Base-by-base conservation (phyloP, 345 rosid species). In the Diplotaxis tenuifolia region DNA sequence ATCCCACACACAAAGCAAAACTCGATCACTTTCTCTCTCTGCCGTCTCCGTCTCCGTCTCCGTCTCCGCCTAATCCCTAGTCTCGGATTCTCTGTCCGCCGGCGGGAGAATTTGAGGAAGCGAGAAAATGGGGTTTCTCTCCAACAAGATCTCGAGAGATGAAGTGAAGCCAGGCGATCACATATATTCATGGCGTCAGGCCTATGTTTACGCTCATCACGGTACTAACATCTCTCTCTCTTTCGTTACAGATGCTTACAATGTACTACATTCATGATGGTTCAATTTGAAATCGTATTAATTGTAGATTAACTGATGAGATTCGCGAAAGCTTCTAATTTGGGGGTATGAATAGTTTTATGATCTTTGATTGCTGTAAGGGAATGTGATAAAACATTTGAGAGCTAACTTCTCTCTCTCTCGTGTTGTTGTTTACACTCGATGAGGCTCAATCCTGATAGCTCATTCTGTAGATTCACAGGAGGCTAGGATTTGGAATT, bases 121-220 rank as follows among this genome's bases (percentile, higher is more conserved):
- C n/a, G 71, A 14, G 54, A 7, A 56, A 14, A 89, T 92, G 97
- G 94, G 92, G 7, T 72, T 92, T 52, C 62, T 89, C 1, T 89
- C 94, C 1, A 82, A 92, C 68, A 81, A 76, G 74, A 82, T 89
- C 73, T 56, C 57, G 22, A 84, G 82, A 42, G 89, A 87, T 10
- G 80, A 83, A 47, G 72, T 90, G 12, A 87, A 85, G 62, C 68
- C 91, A 6, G 95, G 95, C 11, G 95, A 90, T 83, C 98, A 92
- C 74, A 87, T 92, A 68, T 92, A 90, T 75, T 87, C 98, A 8
- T 92, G 96, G 95, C 84, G 96, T 66, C 78, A 70, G 20, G 89
- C 86, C 61, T 92, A 88, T 83, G 25, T 85, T 22, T 92, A 92
- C 68, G 84, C 91, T 25, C 97, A 92, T 72, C 97, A 92, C 79